A percentile compares a stretch with the other conserved stretches of the same genome.
These are phyloP conservation scores for Spinacia oleracea DNA, from an alignment of 179 eudicot species.

Conservation along the genomic window DNA sequence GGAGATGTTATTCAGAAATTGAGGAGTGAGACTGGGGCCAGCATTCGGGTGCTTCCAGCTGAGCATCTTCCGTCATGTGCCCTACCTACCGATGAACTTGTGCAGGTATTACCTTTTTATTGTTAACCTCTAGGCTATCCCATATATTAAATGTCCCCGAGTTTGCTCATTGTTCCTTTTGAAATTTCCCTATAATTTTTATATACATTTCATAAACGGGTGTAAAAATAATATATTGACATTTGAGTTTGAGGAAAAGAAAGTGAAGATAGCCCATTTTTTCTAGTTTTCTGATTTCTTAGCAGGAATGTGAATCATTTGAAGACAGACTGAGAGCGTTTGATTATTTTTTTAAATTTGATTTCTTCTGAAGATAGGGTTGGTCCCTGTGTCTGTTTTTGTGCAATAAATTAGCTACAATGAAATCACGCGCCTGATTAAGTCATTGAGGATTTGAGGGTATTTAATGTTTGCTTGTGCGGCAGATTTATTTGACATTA, in stretches of 20 bases:
- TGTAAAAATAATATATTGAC: background rate
- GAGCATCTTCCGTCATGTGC: conserved; percentile 83
- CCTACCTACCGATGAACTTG: conserved; percentile 65
- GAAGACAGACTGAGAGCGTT: background rate
- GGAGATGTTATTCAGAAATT: conserved; percentile 80
- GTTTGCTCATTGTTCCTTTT: background rate
- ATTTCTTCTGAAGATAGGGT: background rate
- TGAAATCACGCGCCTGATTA: background rate
- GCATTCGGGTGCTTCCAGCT: conserved; percentile 71
- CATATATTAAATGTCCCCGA: background rate
- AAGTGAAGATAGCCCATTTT: background rate
- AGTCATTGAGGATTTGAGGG: conserved; percentile 6
- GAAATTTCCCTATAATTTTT: background rate
- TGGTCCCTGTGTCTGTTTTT: background rate
- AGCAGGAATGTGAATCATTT: background rate
- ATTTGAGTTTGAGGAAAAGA: background rate
- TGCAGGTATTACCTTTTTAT: conserved; percentile 53
- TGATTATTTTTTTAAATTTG: background rate
- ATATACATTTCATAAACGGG: background rate
- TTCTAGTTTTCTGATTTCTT: background rate
- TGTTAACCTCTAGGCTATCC: too few species aligned
- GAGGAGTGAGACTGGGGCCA: conserved; percentile 81
- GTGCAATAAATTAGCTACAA: background rate
- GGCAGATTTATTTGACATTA: background rate
- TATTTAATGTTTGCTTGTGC: background rate